Base-by-base conservation (phyloP, 1,284 basidiomycete species). In the Trichosporon asahii region DNA sequence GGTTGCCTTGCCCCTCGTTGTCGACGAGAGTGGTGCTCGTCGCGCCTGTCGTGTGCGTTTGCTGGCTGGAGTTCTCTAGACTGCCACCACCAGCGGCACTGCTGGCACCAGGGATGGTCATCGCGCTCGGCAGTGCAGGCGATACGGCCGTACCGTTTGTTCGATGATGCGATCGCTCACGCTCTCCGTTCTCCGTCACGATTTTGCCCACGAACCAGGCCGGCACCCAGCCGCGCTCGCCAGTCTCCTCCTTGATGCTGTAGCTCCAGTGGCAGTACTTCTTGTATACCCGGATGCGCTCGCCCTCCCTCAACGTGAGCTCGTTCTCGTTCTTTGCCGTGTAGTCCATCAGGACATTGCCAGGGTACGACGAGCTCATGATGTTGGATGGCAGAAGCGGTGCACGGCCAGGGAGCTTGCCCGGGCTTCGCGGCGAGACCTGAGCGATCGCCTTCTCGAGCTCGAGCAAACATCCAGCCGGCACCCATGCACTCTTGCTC, bases 241-340 rank as follows among this genome's bases (percentile, higher is more conserved):
- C 94, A 29, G 89, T 89, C 15, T 91, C 90, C 78, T 94, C 91
- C 81, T 93, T 93, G 76, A 96, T 92, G 73, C 92, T 78, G 66
- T 94, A 95, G 83, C 91, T 94, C 94, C 95, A 97, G 85, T 96
- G 93, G 76, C 97, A 97, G 82, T 98, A 98, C 77, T 93, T 89
- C 86, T 98, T 99, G 85, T 98, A 98, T 63, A 99, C 95, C 72
- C 94, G 86, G 71, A 99, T 80, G 21, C 88, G 85, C 79, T 97
- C 93, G 75, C 94, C 94, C 80, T 95, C 95, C 68, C 87, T 87
- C 53, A 98, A 84, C 74, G 91, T 89, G 74, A 98, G 84, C 82
- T 97, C 94, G 76, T 95, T 94, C 7, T 92, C 91, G 9, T 92
- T 92, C 77, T 93, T 93, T 82, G 91, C 91, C 81, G 89, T 88